Evolutionary conservation across 2,329 filamentous ascomycete genomes (phyloP), one percentile per base, ranked within the genome.

Genomic region (Dactylellina leptospora): DNA sequence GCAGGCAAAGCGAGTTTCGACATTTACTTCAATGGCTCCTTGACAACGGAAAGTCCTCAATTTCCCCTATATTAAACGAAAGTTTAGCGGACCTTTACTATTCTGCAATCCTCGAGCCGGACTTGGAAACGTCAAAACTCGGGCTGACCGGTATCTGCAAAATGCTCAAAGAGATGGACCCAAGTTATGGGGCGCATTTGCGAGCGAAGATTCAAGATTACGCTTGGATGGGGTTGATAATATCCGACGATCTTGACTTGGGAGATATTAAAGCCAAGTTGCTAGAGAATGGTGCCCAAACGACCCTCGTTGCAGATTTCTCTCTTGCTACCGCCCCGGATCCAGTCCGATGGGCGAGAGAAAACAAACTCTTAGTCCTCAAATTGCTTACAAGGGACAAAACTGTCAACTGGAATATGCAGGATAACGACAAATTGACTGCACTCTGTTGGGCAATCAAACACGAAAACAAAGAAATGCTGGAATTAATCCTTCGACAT

Each of bases 91-190:
- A 71, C 13, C 16, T 71, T 18, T 71, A 63, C 11, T 53, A 59
- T 40, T 30, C 66, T 2, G 66, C 66, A 13, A 71, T 71, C 58
- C 38, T 50, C 13, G 51, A 71, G 3, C 16, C 28, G 9, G 58
- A 71, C n/a, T 25, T 16, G 5, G 10, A 44, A 2, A 33, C 48
- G 2, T 22, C 50, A 0, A 42, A 58, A 4, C 28, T 71, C 18
- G 66, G 66, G 3, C 63, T 63, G n/a, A 53, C 13, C 8, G 66
- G 66, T n/a, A 59, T 63, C 16, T 62, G 50, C 10, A 25, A 58
- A 6, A 56, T 71, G 50, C 13, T 71, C 38, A 54, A 44, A 23
- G 50, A 58, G 4, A 63, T 38, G 8, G 18, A 44, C 16, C 40
- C 9, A 8, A 28, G 11, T 2, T 30, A 51, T 16, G 22, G 23